phyloP scores from a whole-genome alignment of 164 flowering plant genomes.

The Umbellularia californica region DNA sequence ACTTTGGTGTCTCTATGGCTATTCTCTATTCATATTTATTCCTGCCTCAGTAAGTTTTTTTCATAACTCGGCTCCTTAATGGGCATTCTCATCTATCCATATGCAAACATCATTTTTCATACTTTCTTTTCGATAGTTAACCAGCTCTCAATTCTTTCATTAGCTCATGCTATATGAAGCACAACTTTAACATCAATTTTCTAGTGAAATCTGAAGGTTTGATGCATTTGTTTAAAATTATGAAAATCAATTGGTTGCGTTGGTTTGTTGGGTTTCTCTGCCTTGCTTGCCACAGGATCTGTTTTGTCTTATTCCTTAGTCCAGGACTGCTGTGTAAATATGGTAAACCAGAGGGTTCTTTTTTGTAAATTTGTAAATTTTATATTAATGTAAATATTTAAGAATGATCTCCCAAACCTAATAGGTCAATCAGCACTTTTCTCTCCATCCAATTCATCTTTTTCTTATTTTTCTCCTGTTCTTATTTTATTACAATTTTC shows the following conservation, averaged over 20 bases:
- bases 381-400: no score
- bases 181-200: not conserved
- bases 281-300: not conserved
- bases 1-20: conserved; percentile 88
- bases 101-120: not conserved
- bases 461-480: no score
- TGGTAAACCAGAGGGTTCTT: no score
- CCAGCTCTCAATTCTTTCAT: not conserved
- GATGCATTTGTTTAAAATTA: not conserved
- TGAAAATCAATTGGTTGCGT: not conserved
- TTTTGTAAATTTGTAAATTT: no score
- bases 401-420: no score
- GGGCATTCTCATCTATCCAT: not conserved
- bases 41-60: conserved; percentile 78
- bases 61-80: not conserved
- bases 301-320: not conserved
- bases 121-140: no score
- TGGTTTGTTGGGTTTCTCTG: not conserved
- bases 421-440: no score
- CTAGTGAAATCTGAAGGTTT: not conserved
- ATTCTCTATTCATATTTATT: conserved; percentile 89
- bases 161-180: not conserved
- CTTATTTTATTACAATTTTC: no score
- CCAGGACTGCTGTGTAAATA: not conserved
- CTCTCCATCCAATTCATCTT: no score